Evolutionary conservation across 2,329 filamentous ascomycete species (phyloP).

Genomic region (Beauveria bassiana): DNA sequence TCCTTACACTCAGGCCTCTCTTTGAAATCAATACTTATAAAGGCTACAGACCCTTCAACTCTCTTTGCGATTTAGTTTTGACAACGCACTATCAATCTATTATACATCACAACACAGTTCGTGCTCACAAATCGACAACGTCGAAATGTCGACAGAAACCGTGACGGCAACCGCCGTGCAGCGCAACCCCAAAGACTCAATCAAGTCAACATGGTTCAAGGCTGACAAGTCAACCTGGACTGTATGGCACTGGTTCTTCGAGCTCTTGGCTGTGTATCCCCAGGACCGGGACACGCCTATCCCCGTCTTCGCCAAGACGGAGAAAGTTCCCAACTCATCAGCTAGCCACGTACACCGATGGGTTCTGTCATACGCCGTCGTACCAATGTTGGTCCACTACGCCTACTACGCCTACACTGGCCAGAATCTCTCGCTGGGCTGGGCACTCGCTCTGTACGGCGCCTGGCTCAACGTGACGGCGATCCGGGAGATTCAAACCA

Average conservation of each 20-base stretch:
- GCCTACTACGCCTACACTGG: conserved; percentile 24
- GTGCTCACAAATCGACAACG: neutral
- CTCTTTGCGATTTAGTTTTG: neutral
- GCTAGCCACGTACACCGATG: conserved; percentile 30
- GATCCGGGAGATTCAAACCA: conserved; percentile 30
- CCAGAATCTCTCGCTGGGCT: conserved; percentile 24
- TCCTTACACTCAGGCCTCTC: neutral
- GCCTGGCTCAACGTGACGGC: conserved; percentile 31
- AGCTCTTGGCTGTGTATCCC: conserved; percentile 23
- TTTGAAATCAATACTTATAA: neutral
- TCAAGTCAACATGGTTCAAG: conserved; percentile 32
- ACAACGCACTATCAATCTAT: neutral
- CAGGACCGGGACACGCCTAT: conserved; percentile 22
- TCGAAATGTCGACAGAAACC: conserved; percentile 7
- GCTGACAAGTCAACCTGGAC: conserved; percentile 23
- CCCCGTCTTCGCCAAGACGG: conserved; percentile 31
- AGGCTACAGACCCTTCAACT: neutral
- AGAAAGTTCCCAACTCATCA: conserved; percentile 31
- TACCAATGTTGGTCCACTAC: conserved; percentile 31
- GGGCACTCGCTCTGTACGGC: conserved; percentile 25
- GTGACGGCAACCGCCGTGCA: conserved; percentile 1
- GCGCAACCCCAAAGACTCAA: conserved; percentile 24
- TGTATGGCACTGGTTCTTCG: conserved; percentile 24
- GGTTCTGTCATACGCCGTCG: conserved; percentile 29
- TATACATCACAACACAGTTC: neutral